These are phyloP conservation scores for Amanita phalloides DNA, from an alignment of 768 basidiomycete species.

Conservation along the genomic window DNA sequence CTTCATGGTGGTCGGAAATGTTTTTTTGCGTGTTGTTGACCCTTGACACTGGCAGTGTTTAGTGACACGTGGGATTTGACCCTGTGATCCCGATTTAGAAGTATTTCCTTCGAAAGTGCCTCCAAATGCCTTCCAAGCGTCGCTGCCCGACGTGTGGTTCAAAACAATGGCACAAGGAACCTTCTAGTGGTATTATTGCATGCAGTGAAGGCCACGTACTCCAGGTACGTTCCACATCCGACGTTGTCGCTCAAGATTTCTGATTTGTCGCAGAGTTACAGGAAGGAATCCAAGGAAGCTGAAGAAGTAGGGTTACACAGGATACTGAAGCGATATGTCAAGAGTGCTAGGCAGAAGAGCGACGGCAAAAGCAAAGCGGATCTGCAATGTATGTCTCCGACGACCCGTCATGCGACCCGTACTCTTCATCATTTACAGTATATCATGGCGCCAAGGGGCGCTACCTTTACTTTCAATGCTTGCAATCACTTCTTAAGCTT, in stretches of 20 bases:
- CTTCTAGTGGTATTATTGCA: conserved; percentile 66
- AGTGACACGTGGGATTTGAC: neutral
- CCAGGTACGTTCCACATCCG: conserved; percentile 39
- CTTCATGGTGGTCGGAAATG: conserved; percentile 30
- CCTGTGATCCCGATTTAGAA: conserved; percentile 4
- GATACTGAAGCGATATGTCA: conserved; percentile 56
- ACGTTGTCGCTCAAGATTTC: neutral
- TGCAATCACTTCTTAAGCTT: conserved; percentile 72
- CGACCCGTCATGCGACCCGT: neutral
- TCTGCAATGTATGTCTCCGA: conserved; percentile 34
- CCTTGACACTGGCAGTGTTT: neutral
- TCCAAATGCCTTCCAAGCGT: conserved; percentile 45
- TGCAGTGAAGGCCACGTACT: conserved; percentile 91
- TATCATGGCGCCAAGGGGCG: conserved; percentile 75
- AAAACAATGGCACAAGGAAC: conserved; percentile 80
- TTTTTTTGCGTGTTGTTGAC: neutral
- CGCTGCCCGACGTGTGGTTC: conserved; percentile 77
- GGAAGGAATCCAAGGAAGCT: conserved; percentile 69
- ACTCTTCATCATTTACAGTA: conserved; percentile 30
- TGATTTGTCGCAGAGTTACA: conserved; percentile 49
- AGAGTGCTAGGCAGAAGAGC: conserved; percentile 43
- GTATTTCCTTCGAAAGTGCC: too few relatives aligned
- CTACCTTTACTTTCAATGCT: conserved; percentile 74
- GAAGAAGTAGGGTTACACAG: conserved; percentile 52
- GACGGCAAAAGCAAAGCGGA: conserved; percentile 41